These are phyloP conservation scores for Amaranthus palmeri DNA, from an alignment of 148 eudicot genomes.

Conservation along the genomic window DNA sequence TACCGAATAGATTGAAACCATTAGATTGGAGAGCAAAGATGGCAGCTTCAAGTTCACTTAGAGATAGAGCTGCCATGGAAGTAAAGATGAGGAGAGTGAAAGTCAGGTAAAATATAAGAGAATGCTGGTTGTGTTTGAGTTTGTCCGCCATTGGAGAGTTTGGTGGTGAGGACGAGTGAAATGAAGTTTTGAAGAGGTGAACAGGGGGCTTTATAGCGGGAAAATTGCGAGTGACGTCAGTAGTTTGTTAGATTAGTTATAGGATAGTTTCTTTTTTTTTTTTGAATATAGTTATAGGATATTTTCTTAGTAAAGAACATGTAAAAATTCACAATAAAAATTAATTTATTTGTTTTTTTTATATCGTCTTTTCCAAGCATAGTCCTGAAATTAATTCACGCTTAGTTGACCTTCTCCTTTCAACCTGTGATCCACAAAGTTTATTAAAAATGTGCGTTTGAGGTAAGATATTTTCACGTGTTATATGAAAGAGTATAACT, in stretches of 20 bases:
- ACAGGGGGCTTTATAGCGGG: conserved; percentile 3
- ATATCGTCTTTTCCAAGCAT: too few species aligned
- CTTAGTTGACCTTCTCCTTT: too few species aligned
- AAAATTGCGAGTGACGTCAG: neutral
- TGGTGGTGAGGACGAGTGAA: neutral
- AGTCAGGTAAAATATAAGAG: neutral
- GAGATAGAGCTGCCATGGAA: conserved; percentile 6
- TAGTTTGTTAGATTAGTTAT: neutral
- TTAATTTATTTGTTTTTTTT: too few species aligned
- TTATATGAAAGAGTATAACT: too few species aligned
- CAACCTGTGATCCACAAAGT: too few species aligned
- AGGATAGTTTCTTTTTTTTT: too few species aligned
- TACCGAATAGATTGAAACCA: conserved; percentile 41
- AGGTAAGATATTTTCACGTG: too few species aligned
- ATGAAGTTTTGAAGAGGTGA: neutral
- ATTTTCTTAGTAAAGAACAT: too few species aligned
- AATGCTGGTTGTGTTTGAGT: neutral
- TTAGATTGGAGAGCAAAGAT: conserved; percentile 24
- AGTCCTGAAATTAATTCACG: too few species aligned
- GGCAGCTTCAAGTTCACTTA: conserved; percentile 25
- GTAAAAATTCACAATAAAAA: too few species aligned
- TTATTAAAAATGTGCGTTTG: too few species aligned
- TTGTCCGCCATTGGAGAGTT: conserved; percentile 1
- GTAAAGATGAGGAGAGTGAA: conserved; percentile 10
- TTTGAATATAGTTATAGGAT: too few species aligned